Base-by-base conservation (phyloP, 768 basidiomycete species). In the Astraeus odoratus region DNA sequence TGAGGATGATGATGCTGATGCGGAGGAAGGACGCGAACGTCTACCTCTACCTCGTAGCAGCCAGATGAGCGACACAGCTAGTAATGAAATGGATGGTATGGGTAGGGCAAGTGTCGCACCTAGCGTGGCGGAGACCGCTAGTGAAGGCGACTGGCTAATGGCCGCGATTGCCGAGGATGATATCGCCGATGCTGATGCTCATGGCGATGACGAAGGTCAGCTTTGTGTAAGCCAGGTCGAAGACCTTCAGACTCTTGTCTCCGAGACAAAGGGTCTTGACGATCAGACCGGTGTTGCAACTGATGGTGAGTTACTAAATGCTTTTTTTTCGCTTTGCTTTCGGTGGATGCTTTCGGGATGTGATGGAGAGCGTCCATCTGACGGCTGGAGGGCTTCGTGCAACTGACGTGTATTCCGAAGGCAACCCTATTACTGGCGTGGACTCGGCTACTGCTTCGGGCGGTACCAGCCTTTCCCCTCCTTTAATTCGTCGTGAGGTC, bases 121-220 rank as follows among this genome's bases (percentile, higher is more conserved):
- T 53, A 82, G 83, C 40, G 73, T 74, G n/a, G 71, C 69, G 38
- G 74, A 75, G 57, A 71, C 77, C 26, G 64, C 66, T 26, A 86
- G 84, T 64, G 87, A 90, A 62, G 81, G 73, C 43, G 87, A 90
- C 65, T 90, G 87, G 87, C 71, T 89, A 34, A 89, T 90, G 87
- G 87, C 86, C 60, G 86, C 87, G 42, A 90, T 89, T 55, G 81
- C 75, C 46, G 83, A 81, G 60, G 81, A 77, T 54, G 81, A 78
- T 47, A 66, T 68, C 49, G 65, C 68, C 58, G 70, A 71, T 60
- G 80, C 72, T 52, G 78, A 77, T 47, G 73, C 66, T 40, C 79
- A 75, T 49, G 74, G 55, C 46, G 71, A 69, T 49, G 73, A 71
- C 38, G 78, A 75, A 47, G 72, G 71, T 33, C 67, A 66, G 45